Evolutionary conservation across 768 basidiomycete species (phyloP).

Genomic region (Clathrus columnatus): DNA sequence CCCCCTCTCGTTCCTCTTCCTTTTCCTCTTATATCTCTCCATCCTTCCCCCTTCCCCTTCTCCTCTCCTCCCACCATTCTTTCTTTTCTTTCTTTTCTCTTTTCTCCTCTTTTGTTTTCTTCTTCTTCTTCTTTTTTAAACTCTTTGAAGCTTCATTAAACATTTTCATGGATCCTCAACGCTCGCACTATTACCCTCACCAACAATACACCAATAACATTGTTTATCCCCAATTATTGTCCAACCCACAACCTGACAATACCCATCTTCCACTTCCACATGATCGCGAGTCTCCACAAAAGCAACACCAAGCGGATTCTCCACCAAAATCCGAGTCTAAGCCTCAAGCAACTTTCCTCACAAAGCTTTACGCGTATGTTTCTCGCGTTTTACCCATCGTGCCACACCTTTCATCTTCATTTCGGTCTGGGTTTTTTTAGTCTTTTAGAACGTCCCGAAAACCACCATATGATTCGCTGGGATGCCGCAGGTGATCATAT

Average conservation of each 20-base stretch:
- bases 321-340: constrained; percentile 66
- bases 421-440: constrained; percentile 33
- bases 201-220: constrained; percentile 27
- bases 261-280: not conserved
- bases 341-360: constrained; percentile 91
- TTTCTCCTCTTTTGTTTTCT: constrained; percentile 17
- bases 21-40: constrained; percentile 24
- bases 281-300: constrained; percentile 27
- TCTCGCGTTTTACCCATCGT: not conserved
- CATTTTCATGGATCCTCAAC: constrained; percentile 6
- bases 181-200: constrained; percentile 18
- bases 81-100: constrained; percentile 18
- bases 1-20: constrained; percentile 14
- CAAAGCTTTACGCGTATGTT: constrained; percentile 90
- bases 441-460: constrained; percentile 83
- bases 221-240: constrained; percentile 22
- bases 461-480: constrained; percentile 97
- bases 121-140: constrained; percentile 14
- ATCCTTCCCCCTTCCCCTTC: constrained; percentile 30
- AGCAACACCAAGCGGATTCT: constrained; percentile 30
- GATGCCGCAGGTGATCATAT: constrained; percentile 89
- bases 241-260: not conserved
- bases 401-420: not conserved
- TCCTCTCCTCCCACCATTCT: constrained; percentile 26
- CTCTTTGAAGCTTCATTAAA: too few relatives aligned